Evolutionary conservation across 75 land plant species (phyloP).

Genomic region (Cunninghamia lanceolata): DNA sequence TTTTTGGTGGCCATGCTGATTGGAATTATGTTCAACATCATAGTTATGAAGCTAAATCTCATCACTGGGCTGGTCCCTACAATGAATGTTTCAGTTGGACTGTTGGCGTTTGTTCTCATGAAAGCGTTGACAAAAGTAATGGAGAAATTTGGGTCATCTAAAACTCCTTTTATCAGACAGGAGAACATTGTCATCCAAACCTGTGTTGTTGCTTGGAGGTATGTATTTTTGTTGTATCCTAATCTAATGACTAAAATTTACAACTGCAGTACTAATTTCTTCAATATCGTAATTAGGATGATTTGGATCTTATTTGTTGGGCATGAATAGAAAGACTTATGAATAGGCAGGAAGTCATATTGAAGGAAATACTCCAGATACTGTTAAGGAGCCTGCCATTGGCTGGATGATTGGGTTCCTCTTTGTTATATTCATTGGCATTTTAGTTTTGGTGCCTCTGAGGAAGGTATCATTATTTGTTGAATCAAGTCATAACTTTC

Average conservation of each 20-base stretch:
- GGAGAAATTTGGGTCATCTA: constrained; percentile 39
- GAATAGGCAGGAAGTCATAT: constrained; percentile 50
- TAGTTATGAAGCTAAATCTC: constrained; percentile 79
- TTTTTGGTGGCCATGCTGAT: constrained; percentile 51
- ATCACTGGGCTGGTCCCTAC: constrained; percentile 82
- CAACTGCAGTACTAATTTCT: neutral
- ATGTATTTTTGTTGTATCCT: neutral
- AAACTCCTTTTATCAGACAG: constrained; percentile 72
- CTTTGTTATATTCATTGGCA: constrained; percentile 65
- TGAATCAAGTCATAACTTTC: too few relatives aligned
- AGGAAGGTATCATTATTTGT: constrained; percentile 52
- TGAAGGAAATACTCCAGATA: constrained; percentile 58
- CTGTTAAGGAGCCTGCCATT: constrained; percentile 63
- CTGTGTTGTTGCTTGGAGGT: constrained; percentile 94
- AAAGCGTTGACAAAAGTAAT: constrained; percentile 53
- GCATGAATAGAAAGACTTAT: constrained; percentile 68
- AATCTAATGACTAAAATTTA: too few relatives aligned
- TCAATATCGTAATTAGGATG: too few relatives aligned
- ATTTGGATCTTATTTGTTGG: too few relatives aligned
- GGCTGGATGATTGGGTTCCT: constrained; percentile 91
- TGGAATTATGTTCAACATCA: constrained; percentile 67
- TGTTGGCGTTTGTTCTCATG: constrained; percentile 70
- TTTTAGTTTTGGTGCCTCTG: constrained; percentile 78
- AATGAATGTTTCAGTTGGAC: constrained; percentile 82
- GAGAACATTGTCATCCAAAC: constrained; percentile 86